phyloP scores from a whole-genome alignment of 1,139 yeast genomes.

The Hyphopichia wangnamkhiaoensis region DNA sequence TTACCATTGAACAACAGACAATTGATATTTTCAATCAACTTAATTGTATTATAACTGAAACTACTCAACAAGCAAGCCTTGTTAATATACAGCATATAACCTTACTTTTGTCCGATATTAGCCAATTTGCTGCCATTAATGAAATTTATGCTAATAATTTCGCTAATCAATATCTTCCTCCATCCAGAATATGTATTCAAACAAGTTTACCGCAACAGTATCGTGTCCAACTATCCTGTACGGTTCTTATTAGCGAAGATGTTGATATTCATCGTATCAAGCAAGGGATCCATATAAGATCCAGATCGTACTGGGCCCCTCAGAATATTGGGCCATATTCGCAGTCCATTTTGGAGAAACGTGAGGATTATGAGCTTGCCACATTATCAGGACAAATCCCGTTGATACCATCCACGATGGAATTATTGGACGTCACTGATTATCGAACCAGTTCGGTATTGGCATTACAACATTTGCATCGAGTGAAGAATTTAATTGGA shows the following conservation, averaged over 20 bases:
- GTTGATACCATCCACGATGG: conserved; percentile 72
- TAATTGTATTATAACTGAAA: conserved; percentile 24
- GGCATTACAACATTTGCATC: conserved; percentile 71
- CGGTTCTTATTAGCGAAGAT: too few relatives aligned
- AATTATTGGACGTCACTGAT: conserved; percentile 21
- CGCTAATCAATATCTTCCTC: conserved; percentile 63
- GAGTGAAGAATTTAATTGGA: conserved; percentile 59
- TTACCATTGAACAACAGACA: conserved; percentile 45
- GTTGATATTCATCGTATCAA: too few relatives aligned
- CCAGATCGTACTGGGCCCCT: conserved; percentile 97
- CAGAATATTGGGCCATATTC: conserved; percentile 98
- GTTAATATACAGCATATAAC: conserved; percentile 57
- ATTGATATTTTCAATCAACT: conserved; percentile 48
- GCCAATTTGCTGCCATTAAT: conserved; percentile 61
- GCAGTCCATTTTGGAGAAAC: conserved; percentile 62
- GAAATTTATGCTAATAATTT: conserved; percentile 57
- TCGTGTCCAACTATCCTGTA: conserved; percentile 60
- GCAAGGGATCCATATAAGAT: conserved; percentile 82
- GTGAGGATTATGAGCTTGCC: conserved; percentile 43
- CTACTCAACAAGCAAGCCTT: conserved; percentile 30
- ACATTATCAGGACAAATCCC: conserved; percentile 94
- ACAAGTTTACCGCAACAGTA: conserved; percentile 43
- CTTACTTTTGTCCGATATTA: conserved; percentile 65
- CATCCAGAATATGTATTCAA: conserved; percentile 84
- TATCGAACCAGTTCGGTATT: conserved; percentile 41